Conservation (phyloP, 768 basidiomycete genomes). For the Lentinula aciculospora region DNA sequence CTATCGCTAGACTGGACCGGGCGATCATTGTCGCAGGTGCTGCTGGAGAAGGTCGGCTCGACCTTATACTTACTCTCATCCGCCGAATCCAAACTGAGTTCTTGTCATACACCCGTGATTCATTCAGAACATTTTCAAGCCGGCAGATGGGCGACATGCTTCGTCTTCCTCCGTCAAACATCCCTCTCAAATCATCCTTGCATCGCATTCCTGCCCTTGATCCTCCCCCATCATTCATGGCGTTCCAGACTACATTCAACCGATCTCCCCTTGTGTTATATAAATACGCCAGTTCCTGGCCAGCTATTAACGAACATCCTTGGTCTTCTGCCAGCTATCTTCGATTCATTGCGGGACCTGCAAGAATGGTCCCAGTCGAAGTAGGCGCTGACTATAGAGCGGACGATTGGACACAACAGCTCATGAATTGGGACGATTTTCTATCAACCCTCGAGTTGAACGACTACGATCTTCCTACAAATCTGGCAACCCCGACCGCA, state of each 20-base stretch:
- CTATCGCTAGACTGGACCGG: slow-evolving; percentile 64
- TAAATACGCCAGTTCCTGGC: slow-evolving; percentile 65
- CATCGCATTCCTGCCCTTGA: slow-evolving; percentile 31
- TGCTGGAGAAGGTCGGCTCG: slow-evolving; percentile 51
- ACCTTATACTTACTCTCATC: slow-evolving; percentile 63
- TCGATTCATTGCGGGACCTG: slow-evolving; percentile 63
- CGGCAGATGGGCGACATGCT: neutral
- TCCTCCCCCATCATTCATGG: slow-evolving; percentile 49
- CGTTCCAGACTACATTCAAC: slow-evolving; percentile 42
- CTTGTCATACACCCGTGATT: slow-evolving; percentile 10
- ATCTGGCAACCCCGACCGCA: neutral
- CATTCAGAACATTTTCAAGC: neutral
- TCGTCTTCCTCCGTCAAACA: neutral
- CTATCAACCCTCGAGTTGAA: slow-evolving; percentile 39
- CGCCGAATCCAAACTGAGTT: slow-evolving; percentile 43
- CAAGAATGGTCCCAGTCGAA: slow-evolving; percentile 87
- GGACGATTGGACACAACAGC: slow-evolving; percentile 73
- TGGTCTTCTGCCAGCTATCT: slow-evolving; percentile 77
- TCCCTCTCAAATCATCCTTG: neutral
- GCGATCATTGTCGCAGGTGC: slow-evolving; percentile 84
- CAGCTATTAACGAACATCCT: slow-evolving; percentile 61
- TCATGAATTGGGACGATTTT: slow-evolving; percentile 78
- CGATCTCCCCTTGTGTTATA: slow-evolving; percentile 69
- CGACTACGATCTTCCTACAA: slow-evolving; percentile 18
- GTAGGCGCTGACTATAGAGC: slow-evolving; percentile 79